A percentile compares a stretch with the other conserved stretches of the same genome.
These are phyloP conservation scores for Talaromyces wortmannii DNA, from an alignment of 495 filamentous ascomycete species.

Conservation along the genomic window DNA sequence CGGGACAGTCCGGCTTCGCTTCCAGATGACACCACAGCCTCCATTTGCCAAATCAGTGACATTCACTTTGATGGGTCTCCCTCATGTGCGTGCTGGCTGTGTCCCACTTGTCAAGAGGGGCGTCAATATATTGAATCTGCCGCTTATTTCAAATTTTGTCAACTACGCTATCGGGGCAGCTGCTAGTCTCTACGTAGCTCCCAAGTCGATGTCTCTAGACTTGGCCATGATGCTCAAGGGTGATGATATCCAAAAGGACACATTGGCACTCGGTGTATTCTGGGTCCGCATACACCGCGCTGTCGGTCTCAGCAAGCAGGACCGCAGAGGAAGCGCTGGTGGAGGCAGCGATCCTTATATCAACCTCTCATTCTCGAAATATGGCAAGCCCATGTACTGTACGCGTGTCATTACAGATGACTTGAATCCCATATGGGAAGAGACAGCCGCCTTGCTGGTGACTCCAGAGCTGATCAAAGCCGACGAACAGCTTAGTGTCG, in stretches of 20 bases:
- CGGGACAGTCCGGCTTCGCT: constrained; percentile 73
- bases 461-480: constrained; percentile 86
- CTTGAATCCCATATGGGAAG: constrained; percentile 89
- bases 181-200: constrained; percentile 84
- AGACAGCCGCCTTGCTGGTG: constrained; percentile 79
- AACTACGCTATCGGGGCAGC: constrained; percentile 91
- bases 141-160: constrained; percentile 91
- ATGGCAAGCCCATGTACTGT: constrained; percentile 96
- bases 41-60: constrained; percentile 89
- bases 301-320: constrained; percentile 83
- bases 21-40: constrained; percentile 81
- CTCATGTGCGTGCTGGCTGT: constrained; percentile 85
- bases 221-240: constrained; percentile 84
- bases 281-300: constrained; percentile 91
- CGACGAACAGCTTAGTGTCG: constrained; percentile 84
- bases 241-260: constrained; percentile 86
- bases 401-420: constrained; percentile 93
- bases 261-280: constrained; percentile 73
- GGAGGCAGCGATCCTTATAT: constrained; percentile 96
- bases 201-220: constrained; percentile 92
- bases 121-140: constrained; percentile 87
- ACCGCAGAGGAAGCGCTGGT: constrained; percentile 70
- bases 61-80: constrained; percentile 87
- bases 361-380: constrained; percentile 69
- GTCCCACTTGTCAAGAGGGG: constrained; percentile 83